These are phyloP conservation scores for Penicillium psychrosexuale DNA, from an alignment of 2,329 filamentous ascomycete species.

Conservation along the genomic window DNA sequence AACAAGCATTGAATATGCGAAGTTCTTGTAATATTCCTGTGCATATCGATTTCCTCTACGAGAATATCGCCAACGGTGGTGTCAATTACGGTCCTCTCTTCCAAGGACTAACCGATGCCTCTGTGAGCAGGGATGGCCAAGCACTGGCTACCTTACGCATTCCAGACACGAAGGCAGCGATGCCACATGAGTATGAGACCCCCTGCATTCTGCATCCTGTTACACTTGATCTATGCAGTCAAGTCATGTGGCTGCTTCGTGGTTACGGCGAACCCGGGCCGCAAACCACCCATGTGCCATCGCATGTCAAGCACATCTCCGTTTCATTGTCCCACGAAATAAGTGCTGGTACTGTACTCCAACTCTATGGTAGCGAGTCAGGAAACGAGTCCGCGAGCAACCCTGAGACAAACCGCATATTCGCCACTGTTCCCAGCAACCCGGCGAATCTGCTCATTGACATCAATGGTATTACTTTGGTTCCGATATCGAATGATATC, in stretches of 20 bases:
- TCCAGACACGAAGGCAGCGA: conserved; percentile 16
- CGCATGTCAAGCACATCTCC: conserved; percentile 15
- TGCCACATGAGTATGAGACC: conserved; percentile 15
- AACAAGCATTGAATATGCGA: conserved; percentile 5
- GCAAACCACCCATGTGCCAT: conserved; percentile 15
- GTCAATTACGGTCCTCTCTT: conserved; percentile 20
- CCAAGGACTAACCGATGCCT: conserved; percentile 13
- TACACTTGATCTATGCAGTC: conserved; percentile 18
- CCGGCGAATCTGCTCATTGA: conserved; percentile 12
- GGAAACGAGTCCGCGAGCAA: conserved; percentile 10
- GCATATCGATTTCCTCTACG: conserved; percentile 12
- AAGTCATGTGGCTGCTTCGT: conserved; percentile 18
- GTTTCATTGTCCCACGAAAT: conserved; percentile 11
- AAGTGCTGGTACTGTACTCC: conserved; percentile 7
- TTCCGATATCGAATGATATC: conserved; percentile 17
- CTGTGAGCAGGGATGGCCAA: neutral
- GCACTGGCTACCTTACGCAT: conserved; percentile 15
- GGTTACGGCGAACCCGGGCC: conserved; percentile 16
- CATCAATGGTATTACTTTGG: conserved; percentile 15
- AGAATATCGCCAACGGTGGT: conserved; percentile 13
- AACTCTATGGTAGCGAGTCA: conserved; percentile 11
- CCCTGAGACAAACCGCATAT: conserved; percentile 14
- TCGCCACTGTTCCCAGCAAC: conserved; percentile 12
- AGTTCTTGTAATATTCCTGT: conserved; percentile 6
- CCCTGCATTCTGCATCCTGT: conserved; percentile 18